These are phyloP conservation scores for Phyllosticta capitalensis DNA, from an alignment of 2,329 filamentous ascomycete genomes.

Conservation along the genomic window DNA sequence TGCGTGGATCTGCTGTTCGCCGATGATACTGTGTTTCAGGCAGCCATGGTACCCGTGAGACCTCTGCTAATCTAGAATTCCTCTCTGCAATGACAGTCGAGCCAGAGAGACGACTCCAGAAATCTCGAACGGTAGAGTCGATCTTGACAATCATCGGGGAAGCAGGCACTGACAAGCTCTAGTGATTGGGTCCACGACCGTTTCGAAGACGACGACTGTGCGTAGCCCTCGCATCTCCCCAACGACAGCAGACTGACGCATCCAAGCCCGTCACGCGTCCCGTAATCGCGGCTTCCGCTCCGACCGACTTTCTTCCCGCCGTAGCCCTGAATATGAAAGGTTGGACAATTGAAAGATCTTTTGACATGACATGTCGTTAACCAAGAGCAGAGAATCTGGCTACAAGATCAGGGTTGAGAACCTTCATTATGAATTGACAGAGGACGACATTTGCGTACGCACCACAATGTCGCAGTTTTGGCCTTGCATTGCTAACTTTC, in stretches of 20 bases:
- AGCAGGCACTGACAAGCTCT: constrained; percentile 34
- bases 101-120: constrained; percentile 45
- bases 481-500: background rate
- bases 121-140: constrained; percentile 58
- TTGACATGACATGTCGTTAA: background rate
- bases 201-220: constrained; percentile 57
- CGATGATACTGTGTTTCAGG: constrained; percentile 25
- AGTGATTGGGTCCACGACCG: constrained; percentile 87
- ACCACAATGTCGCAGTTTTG: background rate
- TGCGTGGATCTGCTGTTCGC: constrained; percentile 12
- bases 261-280: constrained; percentile 14
- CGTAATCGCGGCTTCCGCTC: constrained; percentile 15
- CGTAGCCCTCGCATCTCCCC: constrained; percentile 12
- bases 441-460: constrained; percentile 69
- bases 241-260: constrained; percentile 13
- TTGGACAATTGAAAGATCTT: background rate
- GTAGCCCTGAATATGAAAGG: constrained; percentile 7
- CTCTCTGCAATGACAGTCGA: constrained; percentile 22
- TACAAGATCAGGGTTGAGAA: constrained; percentile 78
- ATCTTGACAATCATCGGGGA: background rate
- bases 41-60: constrained; percentile 14
- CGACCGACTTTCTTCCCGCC: constrained; percentile 20
- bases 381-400: constrained; percentile 44
- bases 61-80: constrained; percentile 28
- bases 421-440: constrained; percentile 82